Percentiles rank a stretch among this genome's conserved stretches.
Conservation (phyloP, 1,139 yeast species). For the Yamadazyma taylorii region DNA sequence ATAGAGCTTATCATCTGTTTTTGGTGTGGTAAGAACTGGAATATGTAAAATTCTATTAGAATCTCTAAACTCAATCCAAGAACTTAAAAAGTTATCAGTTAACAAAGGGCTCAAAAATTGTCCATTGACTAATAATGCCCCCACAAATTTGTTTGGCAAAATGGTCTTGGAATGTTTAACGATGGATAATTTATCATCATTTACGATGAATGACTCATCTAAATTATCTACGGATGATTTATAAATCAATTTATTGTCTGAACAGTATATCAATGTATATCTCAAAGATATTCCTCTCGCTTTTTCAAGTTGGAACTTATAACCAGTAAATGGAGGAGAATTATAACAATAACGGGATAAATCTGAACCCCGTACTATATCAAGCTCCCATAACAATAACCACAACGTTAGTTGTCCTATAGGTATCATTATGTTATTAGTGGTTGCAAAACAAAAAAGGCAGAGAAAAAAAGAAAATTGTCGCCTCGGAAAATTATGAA, state of each 20-base stretch:
- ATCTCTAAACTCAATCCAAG: constrained; percentile 31
- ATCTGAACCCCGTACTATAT: constrained; percentile 5
- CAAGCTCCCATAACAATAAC: too few species aligned
- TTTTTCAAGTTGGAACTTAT: constrained; percentile 30
- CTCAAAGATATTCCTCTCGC: constrained; percentile 10
- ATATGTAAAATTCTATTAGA: constrained; percentile 25
- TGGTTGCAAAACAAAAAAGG: too few species aligned
- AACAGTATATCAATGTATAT: constrained; percentile 26
- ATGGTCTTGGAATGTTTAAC: constrained; percentile 11
- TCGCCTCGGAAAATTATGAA: too few species aligned
- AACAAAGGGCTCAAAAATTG: constrained; percentile 24
- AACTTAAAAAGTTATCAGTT: constrained; percentile 23
- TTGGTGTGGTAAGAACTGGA: constrained; percentile 34
- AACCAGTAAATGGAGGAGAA: constrained; percentile 32
- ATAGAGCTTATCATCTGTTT: constrained; percentile 24
- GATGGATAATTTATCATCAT: constrained; percentile 9
- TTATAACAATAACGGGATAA: constrained; percentile 14
- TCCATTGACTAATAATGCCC: constrained; percentile 11
- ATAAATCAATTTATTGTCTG: constrained; percentile 29
- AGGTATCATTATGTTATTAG: too few species aligned
- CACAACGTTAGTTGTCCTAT: too few species aligned
- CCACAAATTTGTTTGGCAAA: constrained; percentile 15
- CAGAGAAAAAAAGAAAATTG: too few species aligned
- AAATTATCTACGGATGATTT: constrained; percentile 23
- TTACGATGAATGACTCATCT: constrained; percentile 9